Base-by-base conservation (phyloP, 2,329 filamentous ascomycete species). In the Gnomoniopsis smithogilvyi region DNA sequence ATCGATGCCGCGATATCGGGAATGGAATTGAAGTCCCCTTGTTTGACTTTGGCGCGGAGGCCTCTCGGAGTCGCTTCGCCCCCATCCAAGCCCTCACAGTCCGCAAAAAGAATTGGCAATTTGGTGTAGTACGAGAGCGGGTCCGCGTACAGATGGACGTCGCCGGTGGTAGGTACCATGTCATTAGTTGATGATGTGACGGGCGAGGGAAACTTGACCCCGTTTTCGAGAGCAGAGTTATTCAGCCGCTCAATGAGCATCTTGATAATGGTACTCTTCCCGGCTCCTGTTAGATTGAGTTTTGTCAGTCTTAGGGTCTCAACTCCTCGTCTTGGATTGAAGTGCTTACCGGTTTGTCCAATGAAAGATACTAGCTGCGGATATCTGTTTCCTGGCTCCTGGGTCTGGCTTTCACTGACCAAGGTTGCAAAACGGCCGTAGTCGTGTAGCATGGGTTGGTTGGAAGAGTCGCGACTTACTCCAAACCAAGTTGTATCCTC, bases 81-180 rank as follows among this genome's bases (percentile, higher is more conserved):
- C 2, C 52, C 52, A 22, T 54, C 52, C 26, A 54, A 33, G 17
- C 52, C 52, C 43, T 54, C 52, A n/a, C 41, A 54, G 21, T 54
- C 52, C 10, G 52, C 41, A 19, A 34, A 54, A 1, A 54, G 52
- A 47, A 54, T 54, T 21, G 52, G 52, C 38, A 24, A 17, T 3
- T 19, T 26, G 3, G 41, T 19, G 24, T 26, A 3, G 52, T 54
- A 19, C 19, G 41, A 22, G 52, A n/a, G n/a, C n/a, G n/a, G 52
- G 26, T 47, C 38, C 7, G 34, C 22, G 19, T 54, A 54, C n/a
- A 54, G 41, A 22, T 54, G 51, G 8, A 54, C 41, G 17, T 54
- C 52, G 4, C 33, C 43, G 7, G 41, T 34, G 19, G 52, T 54
- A 3, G 52, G 52, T 11, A 36, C 3, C 14, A 34, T 15, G 24